These are phyloP conservation scores for Dispira parvispora DNA, from an alignment of 192 early-diverging fungal species.

Conservation along the genomic window DNA sequence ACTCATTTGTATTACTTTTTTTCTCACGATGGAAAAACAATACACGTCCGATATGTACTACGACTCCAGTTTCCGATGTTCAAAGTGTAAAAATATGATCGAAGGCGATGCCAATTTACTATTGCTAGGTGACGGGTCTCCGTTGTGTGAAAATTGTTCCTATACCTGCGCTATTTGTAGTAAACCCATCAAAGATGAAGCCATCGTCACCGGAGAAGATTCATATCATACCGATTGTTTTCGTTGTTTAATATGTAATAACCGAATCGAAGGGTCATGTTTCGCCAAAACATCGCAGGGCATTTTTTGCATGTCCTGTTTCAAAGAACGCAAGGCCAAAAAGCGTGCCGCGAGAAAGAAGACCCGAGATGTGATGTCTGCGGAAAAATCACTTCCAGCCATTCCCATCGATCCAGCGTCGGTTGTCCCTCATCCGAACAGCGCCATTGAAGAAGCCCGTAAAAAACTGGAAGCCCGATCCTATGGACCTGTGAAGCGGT, in stretches of 20 bases:
- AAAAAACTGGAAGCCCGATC: conserved; percentile 7
- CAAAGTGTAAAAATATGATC: conserved; percentile 51
- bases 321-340: conserved; percentile 43
- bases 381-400: conserved; percentile 28
- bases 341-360: conserved; percentile 40
- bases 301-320: conserved; percentile 56
- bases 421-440: conserved; percentile 9
- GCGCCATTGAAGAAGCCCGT: conserved; percentile 9
- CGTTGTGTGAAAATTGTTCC: conserved; percentile 69
- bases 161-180: conserved; percentile 60
- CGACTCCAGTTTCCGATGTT: conserved; percentile 51
- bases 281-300: conserved; percentile 72
- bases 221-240: conserved; percentile 72
- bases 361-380: conserved; percentile 23
- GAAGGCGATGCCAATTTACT: conserved; percentile 62
- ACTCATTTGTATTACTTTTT: too few relatives aligned
- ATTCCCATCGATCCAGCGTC: conserved; percentile 16
- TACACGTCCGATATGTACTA: not conserved
- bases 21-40: too few relatives aligned
- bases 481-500: not conserved
- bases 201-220: conserved; percentile 69
- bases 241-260: conserved; percentile 51
- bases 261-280: conserved; percentile 55
- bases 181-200: conserved; percentile 57
- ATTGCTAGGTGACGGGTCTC: conserved; percentile 59